Conservation (phyloP, 1,139 yeast species). For the Saccharomycopsis hybrid region DNA sequence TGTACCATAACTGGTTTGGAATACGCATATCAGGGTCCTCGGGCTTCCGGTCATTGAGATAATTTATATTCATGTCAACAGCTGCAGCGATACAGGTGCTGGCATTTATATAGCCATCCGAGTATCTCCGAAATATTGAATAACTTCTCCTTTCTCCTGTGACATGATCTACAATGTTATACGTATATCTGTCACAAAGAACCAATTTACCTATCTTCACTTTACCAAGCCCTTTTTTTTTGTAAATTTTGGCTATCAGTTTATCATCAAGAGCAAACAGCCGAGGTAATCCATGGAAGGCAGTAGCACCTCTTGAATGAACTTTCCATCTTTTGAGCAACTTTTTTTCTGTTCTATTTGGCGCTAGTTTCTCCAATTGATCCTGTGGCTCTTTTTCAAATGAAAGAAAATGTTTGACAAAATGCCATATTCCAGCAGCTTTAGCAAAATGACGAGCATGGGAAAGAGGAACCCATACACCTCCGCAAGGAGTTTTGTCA, state of each 20-base stretch:
- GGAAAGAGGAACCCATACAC: neutral
- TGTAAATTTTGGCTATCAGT: neutral
- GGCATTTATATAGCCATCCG: neutral
- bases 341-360: neutral
- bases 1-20: conserved; percentile 1
- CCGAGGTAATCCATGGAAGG: neutral
- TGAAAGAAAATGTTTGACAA: neutral
- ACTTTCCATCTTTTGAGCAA: neutral
- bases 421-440: neutral
- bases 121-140: neutral
- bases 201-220: neutral
- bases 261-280: neutral
- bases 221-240: neutral
- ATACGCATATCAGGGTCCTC: conserved; percentile 9
- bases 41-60: neutral
- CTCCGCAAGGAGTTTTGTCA: neutral
- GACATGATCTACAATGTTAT: neutral
- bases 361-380: neutral
- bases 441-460: neutral
- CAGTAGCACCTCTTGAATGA: neutral
- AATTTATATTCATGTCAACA: neutral
- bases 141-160: neutral
- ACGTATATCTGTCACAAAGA: neutral
- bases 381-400: neutral
- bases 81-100: neutral